These are phyloP conservation scores for Suillus luteus DNA, from an alignment of 768 basidiomycete species.

Conservation along the genomic window DNA sequence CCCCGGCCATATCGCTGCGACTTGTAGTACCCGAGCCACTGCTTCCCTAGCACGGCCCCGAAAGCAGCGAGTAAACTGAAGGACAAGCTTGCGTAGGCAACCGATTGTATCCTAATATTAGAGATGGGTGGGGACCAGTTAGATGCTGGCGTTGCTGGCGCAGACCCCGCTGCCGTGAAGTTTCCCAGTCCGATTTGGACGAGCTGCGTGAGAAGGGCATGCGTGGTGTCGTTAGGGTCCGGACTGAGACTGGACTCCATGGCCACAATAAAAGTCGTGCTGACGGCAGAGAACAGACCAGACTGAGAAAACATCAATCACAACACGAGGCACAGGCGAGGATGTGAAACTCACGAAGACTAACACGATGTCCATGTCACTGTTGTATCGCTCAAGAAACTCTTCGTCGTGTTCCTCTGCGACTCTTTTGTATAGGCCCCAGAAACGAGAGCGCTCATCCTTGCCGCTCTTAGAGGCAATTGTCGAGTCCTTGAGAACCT, in stretches of 20 bases:
- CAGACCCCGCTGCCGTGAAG: constrained; percentile 10
- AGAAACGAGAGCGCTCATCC: constrained; percentile 12
- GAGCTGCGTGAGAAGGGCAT: constrained; percentile 14
- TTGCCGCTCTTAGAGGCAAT: background rate
- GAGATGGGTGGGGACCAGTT: background rate
- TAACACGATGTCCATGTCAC: constrained; percentile 22
- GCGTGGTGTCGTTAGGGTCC: constrained; percentile 14
- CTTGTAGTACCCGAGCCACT: constrained; percentile 16
- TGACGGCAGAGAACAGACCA: constrained; percentile 18
- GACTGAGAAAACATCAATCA: constrained; percentile 2
- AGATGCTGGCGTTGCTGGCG: background rate
- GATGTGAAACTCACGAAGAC: constrained; percentile 20
- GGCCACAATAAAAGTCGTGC: constrained; percentile 14
- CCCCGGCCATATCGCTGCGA: constrained; percentile 1
- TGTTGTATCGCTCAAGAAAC: constrained; percentile 18
- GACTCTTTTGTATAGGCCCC: constrained; percentile 15
- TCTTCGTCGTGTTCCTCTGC: constrained; percentile 20
- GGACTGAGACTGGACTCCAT: constrained; percentile 15
- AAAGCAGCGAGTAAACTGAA: constrained; percentile 16
- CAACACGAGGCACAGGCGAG: background rate
- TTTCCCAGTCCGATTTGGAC: constrained; percentile 9
- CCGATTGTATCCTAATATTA: constrained; percentile 2
- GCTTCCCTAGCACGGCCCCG: constrained; percentile 19
- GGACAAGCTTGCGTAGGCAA: constrained; percentile 17
- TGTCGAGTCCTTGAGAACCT: background rate